phyloP scores from a whole-genome alignment of 2,329 filamentous ascomycete genomes.

The Colletotrichum neosansevieriae region DNA sequence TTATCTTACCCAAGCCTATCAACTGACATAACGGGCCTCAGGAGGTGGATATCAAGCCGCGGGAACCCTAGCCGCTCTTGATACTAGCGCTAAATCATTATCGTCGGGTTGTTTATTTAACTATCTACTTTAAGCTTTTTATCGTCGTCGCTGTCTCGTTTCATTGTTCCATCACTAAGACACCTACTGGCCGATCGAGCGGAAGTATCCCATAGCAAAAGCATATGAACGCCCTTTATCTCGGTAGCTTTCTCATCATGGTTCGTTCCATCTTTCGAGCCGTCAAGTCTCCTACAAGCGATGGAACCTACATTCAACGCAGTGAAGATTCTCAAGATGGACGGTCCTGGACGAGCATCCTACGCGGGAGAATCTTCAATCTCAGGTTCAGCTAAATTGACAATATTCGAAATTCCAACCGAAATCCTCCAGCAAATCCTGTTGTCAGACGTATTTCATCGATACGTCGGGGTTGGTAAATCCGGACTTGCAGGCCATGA shows the following conservation, averaged over 20 bases:
- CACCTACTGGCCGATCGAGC: constrained; percentile 42
- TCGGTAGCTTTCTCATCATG: constrained; percentile 51
- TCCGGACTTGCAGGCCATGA: neutral
- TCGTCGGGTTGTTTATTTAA: constrained; percentile 66
- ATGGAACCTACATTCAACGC: no score
- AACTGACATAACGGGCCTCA: neutral
- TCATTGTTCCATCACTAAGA: constrained; percentile 49
- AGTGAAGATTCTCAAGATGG: no score
- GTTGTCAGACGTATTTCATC: neutral
- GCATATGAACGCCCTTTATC: constrained; percentile 46
- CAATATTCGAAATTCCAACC: neutral
- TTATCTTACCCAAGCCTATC: no score
- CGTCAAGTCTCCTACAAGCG: no score
- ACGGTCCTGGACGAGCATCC: no score
- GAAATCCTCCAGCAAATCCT: neutral
- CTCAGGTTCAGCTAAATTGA: no score
- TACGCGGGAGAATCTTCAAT: no score
- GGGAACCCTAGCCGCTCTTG: constrained; percentile 6
- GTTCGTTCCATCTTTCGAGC: constrained; percentile 57
- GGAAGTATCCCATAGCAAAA: constrained; percentile 48
- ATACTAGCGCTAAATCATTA: constrained; percentile 60
- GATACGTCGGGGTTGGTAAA: neutral
- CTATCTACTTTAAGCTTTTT: constrained; percentile 68
- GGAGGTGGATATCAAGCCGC: constrained; percentile 38
- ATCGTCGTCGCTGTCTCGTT: constrained; percentile 60